Base-by-base conservation (phyloP, 495 filamentous ascomycete species). In the Podospora fimiseda region DNA sequence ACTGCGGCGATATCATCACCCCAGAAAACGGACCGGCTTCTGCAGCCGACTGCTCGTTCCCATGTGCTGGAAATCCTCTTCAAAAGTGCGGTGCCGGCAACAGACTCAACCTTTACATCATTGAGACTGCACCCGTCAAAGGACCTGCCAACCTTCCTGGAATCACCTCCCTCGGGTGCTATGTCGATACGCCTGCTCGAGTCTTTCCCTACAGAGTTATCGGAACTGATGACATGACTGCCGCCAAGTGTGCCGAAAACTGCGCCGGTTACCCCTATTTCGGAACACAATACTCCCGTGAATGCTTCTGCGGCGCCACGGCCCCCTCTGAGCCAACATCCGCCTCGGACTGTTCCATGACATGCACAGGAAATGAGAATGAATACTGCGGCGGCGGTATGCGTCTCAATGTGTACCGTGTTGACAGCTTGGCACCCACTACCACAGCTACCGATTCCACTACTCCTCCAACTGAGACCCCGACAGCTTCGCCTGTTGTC, bases 301-400 rank as follows among this genome's bases (percentile, higher is more conserved):
- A 90, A 66, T 87, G 84, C 65, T 87, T 81, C 67, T 87, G 84
- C 64, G 78, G 80, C 43, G 79, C 41, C 9, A 80, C 57, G 50
- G 51, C 11, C 66, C 74, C 20, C 56, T 59, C 51, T 68, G 69
- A 20, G 69, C 61, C 33, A 57, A 57, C 64, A 0, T 55, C 65
- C 43, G 52, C 60, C 5, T 50, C 60, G 1, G 58, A 68, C 22
- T 80, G 76, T 68, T 64, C 62, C 52, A 74, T 68, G 27, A 58
- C 66, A 11, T 80, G 76, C 54, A 65, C 69, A 36, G 76, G 76
- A 36, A 60, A 78, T 43, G 48, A 61, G 11, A 43, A 42, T 2
- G 57, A 66, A 18, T 70, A 65, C 58, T 76, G 73, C 42, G 73
- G 72, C 40, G 73, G 66, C 43, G 44, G 67, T 20, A 64, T 65